Evolutionary conservation across 306 rosid genomes (phyloP).

Genomic region (Gastrolobium villosum): DNA sequence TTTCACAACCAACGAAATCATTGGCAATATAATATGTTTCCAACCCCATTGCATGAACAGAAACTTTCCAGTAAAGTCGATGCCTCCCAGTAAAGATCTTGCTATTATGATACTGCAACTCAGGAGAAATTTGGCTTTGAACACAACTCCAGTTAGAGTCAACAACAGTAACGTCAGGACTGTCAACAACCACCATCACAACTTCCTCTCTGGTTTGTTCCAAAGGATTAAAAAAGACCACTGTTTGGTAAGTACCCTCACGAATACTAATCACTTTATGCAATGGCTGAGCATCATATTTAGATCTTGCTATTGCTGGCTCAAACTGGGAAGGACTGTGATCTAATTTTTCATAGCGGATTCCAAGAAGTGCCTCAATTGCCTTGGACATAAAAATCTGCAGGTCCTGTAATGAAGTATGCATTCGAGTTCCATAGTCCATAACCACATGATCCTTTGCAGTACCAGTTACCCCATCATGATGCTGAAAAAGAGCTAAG

Average conservation of each 20-base stretch:
- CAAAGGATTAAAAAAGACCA: conserved; percentile 75
- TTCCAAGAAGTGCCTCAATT: conserved; percentile 86
- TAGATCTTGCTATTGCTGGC: conserved; percentile 84
- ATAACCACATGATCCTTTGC: conserved; percentile 94
- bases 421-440: conserved; percentile 96
- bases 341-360: conserved; percentile 80
- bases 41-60: conserved; percentile 92
- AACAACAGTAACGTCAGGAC: conserved; percentile 80
- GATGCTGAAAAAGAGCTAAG: conserved; percentile 99
- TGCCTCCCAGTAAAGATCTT: conserved; percentile 87
- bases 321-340: conserved; percentile 82
- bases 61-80: conserved; percentile 82
- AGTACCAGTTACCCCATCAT: conserved; percentile 98
- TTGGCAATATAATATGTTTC: conserved; percentile 78
- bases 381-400: conserved; percentile 93
- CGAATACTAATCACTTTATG: conserved; percentile 72
- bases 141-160: conserved; percentile 84
- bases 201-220: conserved; percentile 96
- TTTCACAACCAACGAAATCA: conserved; percentile 75
- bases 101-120: conserved; percentile 75
- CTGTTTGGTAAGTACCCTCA: conserved; percentile 74
- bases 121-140: conserved; percentile 89
- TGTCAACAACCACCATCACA: conserved; percentile 80
- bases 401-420: conserved; percentile 89
- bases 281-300: conserved; percentile 87